These are phyloP conservation scores for Ascochyta clinopodiicola DNA, from an alignment of 2,329 filamentous ascomycete species.

Conservation along the genomic window DNA sequence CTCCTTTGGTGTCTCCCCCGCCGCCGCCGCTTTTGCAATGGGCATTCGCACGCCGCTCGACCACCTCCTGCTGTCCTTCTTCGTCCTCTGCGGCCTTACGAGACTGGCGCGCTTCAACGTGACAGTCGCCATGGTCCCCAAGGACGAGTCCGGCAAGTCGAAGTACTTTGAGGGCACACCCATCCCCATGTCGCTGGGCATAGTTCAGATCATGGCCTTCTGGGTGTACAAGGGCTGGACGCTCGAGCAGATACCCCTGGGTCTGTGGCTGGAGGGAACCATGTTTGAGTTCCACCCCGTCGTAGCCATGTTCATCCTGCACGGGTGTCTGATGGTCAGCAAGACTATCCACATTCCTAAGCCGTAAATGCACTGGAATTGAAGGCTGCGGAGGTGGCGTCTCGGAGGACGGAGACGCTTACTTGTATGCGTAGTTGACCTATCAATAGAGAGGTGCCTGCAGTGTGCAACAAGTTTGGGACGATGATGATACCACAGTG, in stretches of 20 bases:
- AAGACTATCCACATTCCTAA: conserved; percentile 96
- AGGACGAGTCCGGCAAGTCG: conserved; percentile 89
- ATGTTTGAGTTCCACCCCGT: conserved; percentile 83
- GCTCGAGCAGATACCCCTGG: conserved; percentile 77
- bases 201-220: conserved; percentile 85
- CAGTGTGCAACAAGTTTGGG: background rate
- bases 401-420: background rate
- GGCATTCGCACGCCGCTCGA: conserved; percentile 85
- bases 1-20: conserved; percentile 92
- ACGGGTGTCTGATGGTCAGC: conserved; percentile 93
- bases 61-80: conserved; percentile 81
- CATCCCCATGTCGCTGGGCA: conserved; percentile 85
- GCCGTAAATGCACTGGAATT: conserved; percentile 54
- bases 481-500: conserved; percentile 14
- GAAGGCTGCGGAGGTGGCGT: background rate
- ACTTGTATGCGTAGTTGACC: background rate
- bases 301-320: conserved; percentile 80
- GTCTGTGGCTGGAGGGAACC: conserved; percentile 71
- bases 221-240: conserved; percentile 86
- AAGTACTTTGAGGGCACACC: conserved; percentile 97
- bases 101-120: conserved; percentile 97
- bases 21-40: conserved; percentile 84
- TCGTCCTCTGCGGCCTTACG: conserved; percentile 92
- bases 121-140: conserved; percentile 85
- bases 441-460: background rate